Conservation (phyloP, 2,329 filamentous ascomycete genomes). For the Penicillium psychrosexuale region DNA sequence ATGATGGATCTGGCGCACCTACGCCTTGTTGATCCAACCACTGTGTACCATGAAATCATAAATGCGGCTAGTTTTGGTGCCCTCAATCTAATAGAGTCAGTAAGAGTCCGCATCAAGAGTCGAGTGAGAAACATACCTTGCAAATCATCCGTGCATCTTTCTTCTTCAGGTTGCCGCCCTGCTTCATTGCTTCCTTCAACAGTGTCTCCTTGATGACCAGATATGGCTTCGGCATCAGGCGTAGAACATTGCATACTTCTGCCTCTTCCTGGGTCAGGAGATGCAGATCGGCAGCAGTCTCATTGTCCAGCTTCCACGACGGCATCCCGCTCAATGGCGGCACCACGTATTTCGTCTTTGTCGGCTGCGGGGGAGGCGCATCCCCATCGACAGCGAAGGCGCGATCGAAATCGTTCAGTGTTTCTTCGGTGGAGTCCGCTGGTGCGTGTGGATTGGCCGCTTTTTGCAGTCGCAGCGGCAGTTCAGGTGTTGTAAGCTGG, state of each 20-base stretch:
- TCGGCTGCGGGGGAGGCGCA: slow-evolving; percentile 37
- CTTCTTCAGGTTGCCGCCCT: slow-evolving; percentile 85
- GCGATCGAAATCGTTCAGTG: slow-evolving; percentile 54
- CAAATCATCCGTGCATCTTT: slow-evolving; percentile 88
- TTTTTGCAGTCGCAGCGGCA: slow-evolving; percentile 61
- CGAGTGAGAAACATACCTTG: slow-evolving; percentile 41
- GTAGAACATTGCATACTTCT: slow-evolving; percentile 78
- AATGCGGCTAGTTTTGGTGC: slow-evolving; percentile 77
- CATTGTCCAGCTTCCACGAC: slow-evolving; percentile 64
- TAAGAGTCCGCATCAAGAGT: not conserved
- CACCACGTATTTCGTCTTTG: slow-evolving; percentile 53
- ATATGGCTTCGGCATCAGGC: slow-evolving; percentile 91
- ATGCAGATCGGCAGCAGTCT: slow-evolving; percentile 75
- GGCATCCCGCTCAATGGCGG: slow-evolving; percentile 47
- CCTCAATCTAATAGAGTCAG: slow-evolving; percentile 60
- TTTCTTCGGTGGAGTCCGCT: slow-evolving; percentile 32
- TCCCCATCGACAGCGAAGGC: slow-evolving; percentile 51
- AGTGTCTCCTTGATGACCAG: slow-evolving; percentile 90
- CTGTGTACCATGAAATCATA: slow-evolving; percentile 94
- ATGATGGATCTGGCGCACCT: slow-evolving; percentile 10
- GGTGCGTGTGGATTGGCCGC: slow-evolving; percentile 31
- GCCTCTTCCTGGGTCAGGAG: slow-evolving; percentile 79
- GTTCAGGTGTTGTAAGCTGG: slow-evolving; percentile 72
- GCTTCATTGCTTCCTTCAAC: slow-evolving; percentile 85
- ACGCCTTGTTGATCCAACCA: slow-evolving; percentile 88